Percentiles rank a stretch among this genome's conserved stretches.
These are phyloP conservation scores for Rosa rugosa DNA, from an alignment of 306 rosid genomes.

Conservation along the genomic window DNA sequence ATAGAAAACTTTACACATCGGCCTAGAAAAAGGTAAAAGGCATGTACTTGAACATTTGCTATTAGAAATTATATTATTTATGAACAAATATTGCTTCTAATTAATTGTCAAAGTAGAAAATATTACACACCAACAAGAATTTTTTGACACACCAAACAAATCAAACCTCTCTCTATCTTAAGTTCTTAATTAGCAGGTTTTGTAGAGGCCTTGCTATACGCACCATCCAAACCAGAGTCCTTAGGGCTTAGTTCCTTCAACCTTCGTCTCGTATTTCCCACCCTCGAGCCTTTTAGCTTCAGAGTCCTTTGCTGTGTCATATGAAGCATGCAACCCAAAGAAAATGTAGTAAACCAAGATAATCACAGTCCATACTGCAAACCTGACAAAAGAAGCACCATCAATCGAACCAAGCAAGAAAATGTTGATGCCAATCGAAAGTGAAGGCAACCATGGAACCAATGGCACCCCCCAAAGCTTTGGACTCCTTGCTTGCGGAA, in stretches of 20 bases:
- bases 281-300: constrained; percentile 10
- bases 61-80: background rate
- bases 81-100: background rate
- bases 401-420: constrained; percentile 86
- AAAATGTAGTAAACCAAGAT: constrained; percentile 50
- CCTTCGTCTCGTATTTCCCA: background rate
- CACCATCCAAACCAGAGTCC: background rate
- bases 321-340: constrained; percentile 64
- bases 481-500: constrained; percentile 68
- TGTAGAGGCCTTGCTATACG: background rate
- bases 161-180: background rate
- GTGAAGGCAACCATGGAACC: constrained; percentile 76
- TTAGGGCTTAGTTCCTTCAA: constrained; percentile 14
- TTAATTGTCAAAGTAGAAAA: background rate
- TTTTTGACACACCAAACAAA: background rate
- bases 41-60: background rate
- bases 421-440: constrained; percentile 63
- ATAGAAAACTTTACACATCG: background rate
- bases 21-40: background rate
- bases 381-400: constrained; percentile 48
- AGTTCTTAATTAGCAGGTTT: constrained; percentile 4
- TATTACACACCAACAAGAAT: background rate
- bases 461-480: constrained; percentile 76
- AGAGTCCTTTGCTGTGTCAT: constrained; percentile 48
- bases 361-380: constrained; percentile 49